phyloP scores from a whole-genome alignment of 495 filamentous ascomycete genomes.

The Penicillium bialowiezense region DNA sequence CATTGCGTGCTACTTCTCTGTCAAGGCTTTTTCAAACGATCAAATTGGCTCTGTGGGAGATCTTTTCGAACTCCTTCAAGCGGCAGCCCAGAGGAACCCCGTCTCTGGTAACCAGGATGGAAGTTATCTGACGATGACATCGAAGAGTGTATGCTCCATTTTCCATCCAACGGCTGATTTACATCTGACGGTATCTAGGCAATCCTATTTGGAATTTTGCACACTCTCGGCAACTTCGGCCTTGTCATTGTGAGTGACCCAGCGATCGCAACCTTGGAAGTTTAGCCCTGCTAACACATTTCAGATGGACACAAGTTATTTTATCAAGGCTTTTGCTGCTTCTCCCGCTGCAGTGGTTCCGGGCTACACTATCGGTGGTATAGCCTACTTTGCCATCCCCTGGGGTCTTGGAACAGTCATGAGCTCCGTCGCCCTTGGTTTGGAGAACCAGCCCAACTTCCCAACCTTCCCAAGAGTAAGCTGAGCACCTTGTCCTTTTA shows the following conservation, averaged over 20 bases:
- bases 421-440: conserved; percentile 37
- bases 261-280: neutral
- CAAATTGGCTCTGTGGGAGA: conserved; percentile 40
- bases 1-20: conserved; percentile 45
- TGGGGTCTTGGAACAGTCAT: conserved; percentile 43
- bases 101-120: conserved; percentile 46
- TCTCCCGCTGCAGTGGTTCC: conserved; percentile 37
- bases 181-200: conserved; percentile 14
- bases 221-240: conserved; percentile 41
- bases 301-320: conserved; percentile 46
- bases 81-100: conserved; percentile 39
- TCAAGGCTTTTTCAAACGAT: conserved; percentile 40
- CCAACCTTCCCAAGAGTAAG: conserved; percentile 43
- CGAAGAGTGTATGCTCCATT: conserved; percentile 32
- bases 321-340: conserved; percentile 46
- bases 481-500: neutral
- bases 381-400: conserved; percentile 44
- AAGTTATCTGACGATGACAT: conserved; percentile 50
- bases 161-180: neutral
- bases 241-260: conserved; percentile 32
- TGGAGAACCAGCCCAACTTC: conserved; percentile 40
- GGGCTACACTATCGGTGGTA: conserved; percentile 43
- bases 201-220: conserved; percentile 45
- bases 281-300: conserved; percentile 2
- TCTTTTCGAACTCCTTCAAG: conserved; percentile 45